A percentile compares a stretch with the other conserved stretches of the same genome.
These are phyloP conservation scores for Oenanthe javanica DNA, from an alignment of 140 eudicot species.

Conservation along the genomic window DNA sequence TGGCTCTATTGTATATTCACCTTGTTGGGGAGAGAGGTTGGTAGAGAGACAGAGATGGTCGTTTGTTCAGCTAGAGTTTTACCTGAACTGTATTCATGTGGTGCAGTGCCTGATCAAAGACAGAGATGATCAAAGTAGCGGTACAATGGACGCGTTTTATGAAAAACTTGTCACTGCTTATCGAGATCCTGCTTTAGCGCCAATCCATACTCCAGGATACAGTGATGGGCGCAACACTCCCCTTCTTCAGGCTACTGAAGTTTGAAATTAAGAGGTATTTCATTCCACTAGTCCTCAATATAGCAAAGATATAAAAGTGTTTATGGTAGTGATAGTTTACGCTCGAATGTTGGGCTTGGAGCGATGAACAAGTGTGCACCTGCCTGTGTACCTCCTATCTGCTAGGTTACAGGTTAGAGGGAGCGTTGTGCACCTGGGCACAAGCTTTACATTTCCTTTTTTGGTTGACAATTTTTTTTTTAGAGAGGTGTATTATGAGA, in stretches of 20 bases:
- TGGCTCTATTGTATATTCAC: not conserved
- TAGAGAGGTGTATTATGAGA: not conserved
- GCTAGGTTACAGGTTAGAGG: not conserved
- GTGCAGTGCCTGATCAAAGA: constrained; percentile 83
- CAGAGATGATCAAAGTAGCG: constrained; percentile 48
- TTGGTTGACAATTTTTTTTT: not conserved
- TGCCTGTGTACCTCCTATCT: too few species aligned
- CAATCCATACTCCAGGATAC: constrained; percentile 29
- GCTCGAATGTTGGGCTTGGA: not conserved
- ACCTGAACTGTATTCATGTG: constrained; percentile 13
- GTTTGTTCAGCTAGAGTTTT: not conserved
- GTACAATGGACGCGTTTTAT: constrained; percentile 44
- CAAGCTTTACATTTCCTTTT: not conserved
- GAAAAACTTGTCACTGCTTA: constrained; percentile 62
- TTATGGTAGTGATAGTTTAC: not conserved
- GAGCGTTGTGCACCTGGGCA: not conserved
- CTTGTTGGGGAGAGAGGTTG: not conserved
- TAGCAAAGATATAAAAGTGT: not conserved
- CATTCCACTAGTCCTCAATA: not conserved
- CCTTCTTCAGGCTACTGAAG: constrained; percentile 44
- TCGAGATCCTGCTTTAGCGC: constrained; percentile 76
- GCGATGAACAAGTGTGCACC: not conserved
- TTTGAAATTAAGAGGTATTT: constrained; percentile 20
- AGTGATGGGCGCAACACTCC: constrained; percentile 47
- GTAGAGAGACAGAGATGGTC: not conserved